Percentiles rank a stretch among this genome's conserved stretches.
These are phyloP conservation scores for Rhodotorula graminis DNA, from an alignment of 768 basidiomycete genomes.

Conservation along the genomic window DNA sequence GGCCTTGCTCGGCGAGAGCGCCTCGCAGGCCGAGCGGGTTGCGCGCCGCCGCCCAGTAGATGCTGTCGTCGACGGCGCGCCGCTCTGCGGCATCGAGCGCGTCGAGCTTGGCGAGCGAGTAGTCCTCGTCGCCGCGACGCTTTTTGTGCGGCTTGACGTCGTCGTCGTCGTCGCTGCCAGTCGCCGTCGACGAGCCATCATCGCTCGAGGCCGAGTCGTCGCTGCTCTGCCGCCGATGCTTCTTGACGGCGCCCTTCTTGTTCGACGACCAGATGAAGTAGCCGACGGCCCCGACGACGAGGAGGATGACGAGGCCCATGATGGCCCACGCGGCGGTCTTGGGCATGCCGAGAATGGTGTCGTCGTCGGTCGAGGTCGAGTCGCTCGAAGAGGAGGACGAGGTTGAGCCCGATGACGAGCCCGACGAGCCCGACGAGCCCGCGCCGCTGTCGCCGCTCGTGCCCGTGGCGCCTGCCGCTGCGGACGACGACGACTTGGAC, in stretches of 20 bases:
- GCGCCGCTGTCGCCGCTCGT: neutral
- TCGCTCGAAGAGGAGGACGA: neutral
- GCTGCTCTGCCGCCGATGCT: neutral
- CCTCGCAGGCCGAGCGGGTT: neutral
- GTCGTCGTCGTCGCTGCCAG: neutral
- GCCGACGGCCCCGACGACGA: neutral
- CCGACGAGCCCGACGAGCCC: neutral
- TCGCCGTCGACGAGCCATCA: neutral
- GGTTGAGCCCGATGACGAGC: neutral
- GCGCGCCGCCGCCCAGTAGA: neutral
- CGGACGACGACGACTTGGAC: no score
- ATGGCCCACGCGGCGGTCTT: neutral
- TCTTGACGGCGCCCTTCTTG: neutral
- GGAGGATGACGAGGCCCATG: neutral
- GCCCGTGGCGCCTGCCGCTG: no score
- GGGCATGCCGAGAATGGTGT: slow-evolving; percentile 11
- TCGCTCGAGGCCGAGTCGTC: neutral
- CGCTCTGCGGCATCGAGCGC: neutral
- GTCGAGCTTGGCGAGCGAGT: slow-evolving; percentile 11
- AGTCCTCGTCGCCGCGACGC: neutral
- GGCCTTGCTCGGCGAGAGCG: neutral
- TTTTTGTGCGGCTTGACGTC: neutral
- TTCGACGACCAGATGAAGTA: neutral
- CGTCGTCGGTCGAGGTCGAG: neutral
- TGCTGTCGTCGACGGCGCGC: neutral